phyloP scores from a whole-genome alignment of 1,284 basidiomycete genomes.

The Leccinum fallax region DNA sequence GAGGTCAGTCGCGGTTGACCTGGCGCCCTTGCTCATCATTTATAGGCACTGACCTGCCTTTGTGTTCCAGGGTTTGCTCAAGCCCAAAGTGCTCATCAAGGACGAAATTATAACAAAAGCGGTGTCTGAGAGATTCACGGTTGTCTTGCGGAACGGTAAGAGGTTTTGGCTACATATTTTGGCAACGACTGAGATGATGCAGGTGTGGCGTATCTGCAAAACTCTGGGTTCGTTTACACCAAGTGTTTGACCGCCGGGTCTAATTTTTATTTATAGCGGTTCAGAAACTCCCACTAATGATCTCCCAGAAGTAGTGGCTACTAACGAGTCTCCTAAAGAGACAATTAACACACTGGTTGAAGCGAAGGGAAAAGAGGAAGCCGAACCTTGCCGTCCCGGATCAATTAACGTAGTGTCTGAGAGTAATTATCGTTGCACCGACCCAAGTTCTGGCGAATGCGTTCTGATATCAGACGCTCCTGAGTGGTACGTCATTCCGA shows the following conservation, averaged over 20 bases:
- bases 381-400: conserved; percentile 1
- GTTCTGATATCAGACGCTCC: neutral
- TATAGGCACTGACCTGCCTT: neutral
- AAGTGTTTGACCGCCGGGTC: neutral
- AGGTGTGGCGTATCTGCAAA: conserved; percentile 28
- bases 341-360: neutral
- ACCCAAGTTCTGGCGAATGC: conserved; percentile 3
- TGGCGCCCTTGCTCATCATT: no score
- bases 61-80: conserved; percentile 13
- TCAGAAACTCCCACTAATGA: neutral
- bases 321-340: neutral
- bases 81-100: conserved; percentile 17
- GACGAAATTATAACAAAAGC: conserved; percentile 13
- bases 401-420: conserved; percentile 30
- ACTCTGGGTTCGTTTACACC: conserved; percentile 13
- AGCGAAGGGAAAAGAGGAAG: neutral
- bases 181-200: neutral
- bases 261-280: conserved; percentile 6
- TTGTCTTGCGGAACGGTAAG: conserved; percentile 16
- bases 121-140: conserved; percentile 16
- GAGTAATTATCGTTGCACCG: conserved; percentile 25
- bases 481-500: conserved; percentile 15
- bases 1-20: conserved; percentile 9
- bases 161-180: neutral
- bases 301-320: neutral